Base-by-base conservation (phyloP, 2,329 filamentous ascomycete genomes). In the Macrophomina pseudophaseolina region DNA sequence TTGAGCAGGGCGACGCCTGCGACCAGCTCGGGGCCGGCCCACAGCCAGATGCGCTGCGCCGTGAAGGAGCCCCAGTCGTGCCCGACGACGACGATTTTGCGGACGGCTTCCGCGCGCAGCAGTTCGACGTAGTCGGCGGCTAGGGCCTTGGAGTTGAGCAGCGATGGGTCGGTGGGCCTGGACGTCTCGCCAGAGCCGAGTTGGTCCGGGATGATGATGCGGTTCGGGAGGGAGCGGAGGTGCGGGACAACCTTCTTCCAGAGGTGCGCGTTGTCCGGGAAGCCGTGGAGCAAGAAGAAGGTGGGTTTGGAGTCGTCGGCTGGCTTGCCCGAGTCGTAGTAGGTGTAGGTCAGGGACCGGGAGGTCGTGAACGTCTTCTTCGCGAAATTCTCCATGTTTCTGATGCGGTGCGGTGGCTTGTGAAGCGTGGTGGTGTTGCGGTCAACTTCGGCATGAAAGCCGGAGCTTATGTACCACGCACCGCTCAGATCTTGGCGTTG, bases 31-130 rank as follows among this genome's bases (percentile, higher is more conserved):
- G 78, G 80, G 62, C 23, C 23, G 23, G 80, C 71, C 68, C 78
- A 80, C 54, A 81, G 76, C 69, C 80, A 83, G 9, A 83, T 66
- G 12, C 81, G 76, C 63, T 79, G 76, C 0, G 79, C 77, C 11
- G 80, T 68, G 6, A 65, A 67, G 12, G 78, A 78, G 40, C 84
- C 83, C 82, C 82, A 85, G 70, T 85, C 83, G 68, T 85, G 83
- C 49, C 83, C 83, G 40, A 84, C 74, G 14, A 35, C 56, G 28
- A 71, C 63, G 38, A 73, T 53, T 9, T 70, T 71, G 7, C 52
- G 28, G 40, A 67, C 49, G 7, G 58, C 56, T 64, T 75, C 73
- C 4, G 70, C 68, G 52, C 73, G 70, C 32, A 75, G 67, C 38
- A 76, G 73, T 8, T 75, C 73, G 1, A 69, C 65, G 44, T 75